Conservation (phyloP, 2,329 filamentous ascomycete species). For the Monosporascus sp. region DNA sequence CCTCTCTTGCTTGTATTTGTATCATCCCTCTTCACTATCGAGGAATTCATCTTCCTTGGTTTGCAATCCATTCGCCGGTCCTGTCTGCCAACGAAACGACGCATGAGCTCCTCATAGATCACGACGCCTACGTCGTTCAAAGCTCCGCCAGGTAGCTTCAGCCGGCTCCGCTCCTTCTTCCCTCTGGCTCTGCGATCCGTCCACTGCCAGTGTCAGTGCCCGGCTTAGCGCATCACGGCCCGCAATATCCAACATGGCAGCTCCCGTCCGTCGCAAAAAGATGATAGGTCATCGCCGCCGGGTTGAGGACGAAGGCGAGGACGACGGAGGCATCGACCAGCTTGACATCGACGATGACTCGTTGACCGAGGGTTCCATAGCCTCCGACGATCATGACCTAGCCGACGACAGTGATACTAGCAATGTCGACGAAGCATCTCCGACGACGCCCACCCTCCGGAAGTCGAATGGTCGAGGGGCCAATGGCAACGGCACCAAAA, state of each 20-base stretch:
- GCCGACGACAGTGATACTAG: slow-evolving; percentile 61
- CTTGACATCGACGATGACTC: slow-evolving; percentile 62
- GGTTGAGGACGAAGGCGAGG: slow-evolving; percentile 66
- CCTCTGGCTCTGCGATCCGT: slow-evolving; percentile 4
- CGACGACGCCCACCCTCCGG: slow-evolving; percentile 34
- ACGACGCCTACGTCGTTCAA: slow-evolving; percentile 26
- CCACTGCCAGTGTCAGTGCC: slow-evolving; percentile 7
- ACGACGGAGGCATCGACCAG: slow-evolving; percentile 53
- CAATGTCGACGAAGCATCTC: slow-evolving; percentile 53
- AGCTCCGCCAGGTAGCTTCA: slow-evolving; percentile 15
- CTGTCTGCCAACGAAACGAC: slow-evolving; percentile 16
- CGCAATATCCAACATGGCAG: slow-evolving; percentile 37
- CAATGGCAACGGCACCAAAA: slow-evolving; percentile 31
- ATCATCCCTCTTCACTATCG: not conserved
- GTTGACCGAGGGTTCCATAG: slow-evolving; percentile 58
- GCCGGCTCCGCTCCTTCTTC: not conserved
- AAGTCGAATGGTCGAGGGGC: slow-evolving; percentile 21
- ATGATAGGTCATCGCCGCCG: slow-evolving; percentile 63
- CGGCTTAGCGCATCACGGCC: slow-evolving; percentile 6
- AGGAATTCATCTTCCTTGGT: not conserved
- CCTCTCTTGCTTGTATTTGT: slow-evolving; percentile 7
- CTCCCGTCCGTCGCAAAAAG: slow-evolving; percentile 55
- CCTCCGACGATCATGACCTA: slow-evolving; percentile 56
- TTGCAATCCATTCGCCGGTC: slow-evolving; percentile 12
- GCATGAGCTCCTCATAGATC: slow-evolving; percentile 24